Conservation (phyloP, 2,329 filamentous ascomycete genomes). For the Juglanconis juglandina region DNA sequence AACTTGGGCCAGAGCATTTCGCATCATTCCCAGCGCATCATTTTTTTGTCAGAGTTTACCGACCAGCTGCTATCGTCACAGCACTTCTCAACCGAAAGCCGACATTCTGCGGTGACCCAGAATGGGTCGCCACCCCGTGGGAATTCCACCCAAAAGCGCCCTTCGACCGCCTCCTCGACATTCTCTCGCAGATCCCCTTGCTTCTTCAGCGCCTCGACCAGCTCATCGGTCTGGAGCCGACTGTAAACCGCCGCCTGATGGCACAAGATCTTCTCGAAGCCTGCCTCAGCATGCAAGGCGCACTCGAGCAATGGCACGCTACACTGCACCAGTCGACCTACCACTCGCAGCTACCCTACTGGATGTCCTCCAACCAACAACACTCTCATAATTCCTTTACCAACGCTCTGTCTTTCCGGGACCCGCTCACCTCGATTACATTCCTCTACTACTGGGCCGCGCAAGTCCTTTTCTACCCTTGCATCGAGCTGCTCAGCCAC, state of each 20-base stretch:
- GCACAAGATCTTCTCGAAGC: constrained; percentile 47
- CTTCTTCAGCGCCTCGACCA: constrained; percentile 45
- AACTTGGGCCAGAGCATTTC: constrained; percentile 44
- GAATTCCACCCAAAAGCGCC: constrained; percentile 46
- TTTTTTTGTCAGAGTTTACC: constrained; percentile 54
- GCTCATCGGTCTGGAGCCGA: constrained; percentile 37
- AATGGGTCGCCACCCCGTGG: constrained; percentile 53
- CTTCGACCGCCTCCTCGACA: constrained; percentile 52
- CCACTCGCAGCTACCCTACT: constrained; percentile 34
- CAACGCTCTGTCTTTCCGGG: constrained; percentile 42
- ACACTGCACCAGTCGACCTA: constrained; percentile 23
- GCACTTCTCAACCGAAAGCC: constrained; percentile 48
- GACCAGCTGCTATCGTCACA: constrained; percentile 44
- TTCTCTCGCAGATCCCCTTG: constrained; percentile 43
- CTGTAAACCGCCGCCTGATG: constrained; percentile 38
- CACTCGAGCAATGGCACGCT: constrained; percentile 47
- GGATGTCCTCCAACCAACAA: constrained; percentile 32
- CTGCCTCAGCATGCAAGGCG: constrained; percentile 45
- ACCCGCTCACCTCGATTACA: constrained; percentile 41
- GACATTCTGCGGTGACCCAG: constrained; percentile 48
- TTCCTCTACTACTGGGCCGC: constrained; percentile 54
- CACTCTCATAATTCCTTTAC: constrained; percentile 40
- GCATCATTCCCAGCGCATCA: constrained; percentile 53
- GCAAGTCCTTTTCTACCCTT: constrained; percentile 47
- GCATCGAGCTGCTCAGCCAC: constrained; percentile 43